A percentile compares a stretch with the other conserved stretches of the same genome.
phyloP scores from a whole-genome alignment of 2,329 filamentous ascomycete species.

The Kalmusia sp. region DNA sequence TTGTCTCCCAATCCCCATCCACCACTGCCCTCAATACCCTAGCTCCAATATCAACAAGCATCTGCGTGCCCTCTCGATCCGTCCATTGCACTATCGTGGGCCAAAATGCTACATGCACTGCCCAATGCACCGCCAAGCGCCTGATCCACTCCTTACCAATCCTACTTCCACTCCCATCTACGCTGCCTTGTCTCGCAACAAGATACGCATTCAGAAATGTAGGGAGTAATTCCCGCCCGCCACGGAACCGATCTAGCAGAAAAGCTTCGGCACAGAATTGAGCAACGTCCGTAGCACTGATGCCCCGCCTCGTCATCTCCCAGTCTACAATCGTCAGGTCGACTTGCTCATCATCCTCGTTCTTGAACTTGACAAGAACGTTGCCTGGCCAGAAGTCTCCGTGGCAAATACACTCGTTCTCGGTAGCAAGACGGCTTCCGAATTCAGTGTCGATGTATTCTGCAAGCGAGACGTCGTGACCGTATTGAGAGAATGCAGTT shows the following conservation, averaged over 20 bases:
- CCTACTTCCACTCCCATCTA: not conserved
- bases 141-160: constrained; percentile 29
- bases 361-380: constrained; percentile 31
- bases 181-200: constrained; percentile 4
- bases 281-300: constrained; percentile 44
- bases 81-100: constrained; percentile 41
- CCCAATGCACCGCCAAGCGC: constrained; percentile 43
- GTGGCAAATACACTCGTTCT: constrained; percentile 45
- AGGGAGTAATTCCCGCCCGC: constrained; percentile 30
- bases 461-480: no score
- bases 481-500: constrained; percentile 26
- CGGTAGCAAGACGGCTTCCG: constrained; percentile 31
- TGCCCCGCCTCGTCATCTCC: constrained; percentile 44
- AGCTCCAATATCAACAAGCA: constrained; percentile 34
- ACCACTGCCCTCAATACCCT: constrained; percentile 20
- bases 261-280: constrained; percentile 49
- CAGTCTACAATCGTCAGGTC: constrained; percentile 45
- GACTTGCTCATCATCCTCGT: not conserved
- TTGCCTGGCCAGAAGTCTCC: constrained; percentile 52
- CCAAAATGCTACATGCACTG: constrained; percentile 45
- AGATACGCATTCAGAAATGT: constrained; percentile 40
- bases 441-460: no score
- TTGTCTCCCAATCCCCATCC: constrained; percentile 26
- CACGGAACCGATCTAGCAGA: constrained; percentile 44
- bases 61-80: constrained; percentile 27